These are phyloP conservation scores for Cordyceps cicadae DNA, from an alignment of 2,329 filamentous ascomycete species.

Conservation along the genomic window DNA sequence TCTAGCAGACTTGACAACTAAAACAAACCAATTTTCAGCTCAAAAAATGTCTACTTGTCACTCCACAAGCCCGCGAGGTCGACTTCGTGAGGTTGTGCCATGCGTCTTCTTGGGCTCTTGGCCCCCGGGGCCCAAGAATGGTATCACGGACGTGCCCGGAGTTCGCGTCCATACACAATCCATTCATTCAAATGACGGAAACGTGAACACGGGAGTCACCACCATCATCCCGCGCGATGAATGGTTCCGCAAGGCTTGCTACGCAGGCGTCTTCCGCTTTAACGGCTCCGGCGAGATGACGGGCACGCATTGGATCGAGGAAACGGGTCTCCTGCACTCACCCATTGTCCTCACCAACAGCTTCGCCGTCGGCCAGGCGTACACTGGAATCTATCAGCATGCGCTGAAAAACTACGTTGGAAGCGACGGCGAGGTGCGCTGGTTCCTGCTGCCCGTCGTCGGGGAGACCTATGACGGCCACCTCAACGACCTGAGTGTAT, in stretches of 20 bases:
- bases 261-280: conserved; percentile 42
- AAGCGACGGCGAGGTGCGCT: conserved; percentile 33
- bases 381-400: conserved; percentile 49
- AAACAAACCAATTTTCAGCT: neutral
- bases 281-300: conserved; percentile 53
- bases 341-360: conserved; percentile 50
- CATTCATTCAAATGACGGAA: conserved; percentile 22
- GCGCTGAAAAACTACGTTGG: conserved; percentile 37
- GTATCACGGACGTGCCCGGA: conserved; percentile 35
- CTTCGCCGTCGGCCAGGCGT: conserved; percentile 44
- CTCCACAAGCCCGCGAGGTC: conserved; percentile 8
- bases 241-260: conserved; percentile 34
- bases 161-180: conserved; percentile 33
- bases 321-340: conserved; percentile 46
- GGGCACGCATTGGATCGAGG: conserved; percentile 48
- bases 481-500: conserved; percentile 47
- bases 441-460: conserved; percentile 49
- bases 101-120: conserved; percentile 29
- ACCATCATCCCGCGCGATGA: conserved; percentile 31
- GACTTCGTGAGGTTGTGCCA: conserved; percentile 32
- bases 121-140: conserved; percentile 32
- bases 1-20: no score
- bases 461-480: conserved; percentile 54
- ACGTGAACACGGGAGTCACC: conserved; percentile 36
- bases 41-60: neutral